Conservation (phyloP, 2,329 filamentous ascomycete species). For the Colletotrichum lindemuthianum region DNA sequence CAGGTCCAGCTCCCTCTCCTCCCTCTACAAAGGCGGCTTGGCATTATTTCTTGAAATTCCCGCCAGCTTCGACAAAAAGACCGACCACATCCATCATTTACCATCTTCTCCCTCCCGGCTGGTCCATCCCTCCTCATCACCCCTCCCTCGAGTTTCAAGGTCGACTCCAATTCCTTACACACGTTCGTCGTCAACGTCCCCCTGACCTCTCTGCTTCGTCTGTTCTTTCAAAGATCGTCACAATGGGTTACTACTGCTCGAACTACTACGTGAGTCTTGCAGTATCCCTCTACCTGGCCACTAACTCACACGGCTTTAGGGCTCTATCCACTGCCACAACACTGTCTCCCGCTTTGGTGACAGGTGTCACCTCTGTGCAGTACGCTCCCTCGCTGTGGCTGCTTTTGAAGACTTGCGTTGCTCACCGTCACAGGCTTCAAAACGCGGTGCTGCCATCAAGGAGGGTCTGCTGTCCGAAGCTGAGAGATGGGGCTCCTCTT, state of each 20-base stretch:
- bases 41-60: slow-evolving; percentile 27
- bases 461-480: slow-evolving; percentile 34
- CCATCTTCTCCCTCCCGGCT: slow-evolving; percentile 1
- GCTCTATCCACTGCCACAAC: slow-evolving; percentile 46
- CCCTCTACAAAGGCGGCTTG: slow-evolving; percentile 11
- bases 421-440: slow-evolving; percentile 23
- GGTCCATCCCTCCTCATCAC: slow-evolving; percentile 33
- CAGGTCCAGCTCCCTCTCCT: neutral
- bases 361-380: slow-evolving; percentile 43
- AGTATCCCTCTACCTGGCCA: neutral
- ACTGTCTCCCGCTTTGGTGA: slow-evolving; percentile 44
- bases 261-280: slow-evolving; percentile 44
- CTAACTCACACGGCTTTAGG: slow-evolving; percentile 37
- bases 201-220: slow-evolving; percentile 7
- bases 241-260: slow-evolving; percentile 45
- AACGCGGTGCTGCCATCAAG: slow-evolving; percentile 34
- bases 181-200: neutral
- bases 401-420: neutral
- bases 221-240: slow-evolving; percentile 6
- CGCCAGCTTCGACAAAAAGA: slow-evolving; percentile 16
- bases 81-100: neutral
- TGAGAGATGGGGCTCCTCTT: slow-evolving; percentile 31
- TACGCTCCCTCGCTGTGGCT: slow-evolving; percentile 22
- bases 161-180: neutral
- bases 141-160: slow-evolving; percentile 8